Evolutionary conservation across 2,329 filamentous ascomycete genomes (phyloP).

Genomic region (Curvularia hawaiiensis): DNA sequence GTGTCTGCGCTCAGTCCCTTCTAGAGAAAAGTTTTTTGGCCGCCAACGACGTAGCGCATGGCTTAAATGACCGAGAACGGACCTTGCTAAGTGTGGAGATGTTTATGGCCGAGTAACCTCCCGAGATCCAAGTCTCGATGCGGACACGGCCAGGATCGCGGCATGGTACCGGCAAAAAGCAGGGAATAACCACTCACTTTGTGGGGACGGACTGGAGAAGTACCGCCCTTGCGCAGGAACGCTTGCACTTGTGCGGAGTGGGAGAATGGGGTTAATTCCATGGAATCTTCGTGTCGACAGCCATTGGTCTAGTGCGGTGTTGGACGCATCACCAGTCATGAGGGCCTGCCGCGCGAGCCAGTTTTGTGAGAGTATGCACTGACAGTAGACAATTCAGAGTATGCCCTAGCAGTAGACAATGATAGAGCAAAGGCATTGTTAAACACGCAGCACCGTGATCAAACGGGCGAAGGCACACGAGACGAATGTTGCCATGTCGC

Average conservation of each 20-base stretch:
- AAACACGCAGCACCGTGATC: background rate
- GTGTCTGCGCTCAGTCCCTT: conserved; percentile 8
- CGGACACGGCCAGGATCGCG: conserved; percentile 16
- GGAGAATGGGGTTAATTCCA: background rate
- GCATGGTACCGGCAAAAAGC: conserved; percentile 8
- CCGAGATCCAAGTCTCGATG: conserved; percentile 25
- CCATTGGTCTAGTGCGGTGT: background rate
- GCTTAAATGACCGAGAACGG: conserved; percentile 25
- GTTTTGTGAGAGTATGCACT: background rate
- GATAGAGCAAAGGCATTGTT: too few species aligned
- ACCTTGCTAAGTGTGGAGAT: conserved; percentile 18
- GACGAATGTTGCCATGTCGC: background rate
- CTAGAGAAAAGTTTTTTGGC: conserved; percentile 17
- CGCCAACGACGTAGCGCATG: conserved; percentile 14
- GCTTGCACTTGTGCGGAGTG: background rate
- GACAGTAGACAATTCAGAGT: background rate
- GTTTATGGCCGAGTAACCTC: conserved; percentile 30
- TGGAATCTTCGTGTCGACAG: background rate
- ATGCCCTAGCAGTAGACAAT: background rate
- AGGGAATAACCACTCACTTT: conserved; percentile 1
- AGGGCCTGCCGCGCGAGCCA: background rate
- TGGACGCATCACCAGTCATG: background rate
- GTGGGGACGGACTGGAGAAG: background rate
- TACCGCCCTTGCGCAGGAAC: conserved; percentile 11
- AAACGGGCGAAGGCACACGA: background rate